phyloP scores from a whole-genome alignment of 768 basidiomycete species.

The Tricholoma terreum region DNA sequence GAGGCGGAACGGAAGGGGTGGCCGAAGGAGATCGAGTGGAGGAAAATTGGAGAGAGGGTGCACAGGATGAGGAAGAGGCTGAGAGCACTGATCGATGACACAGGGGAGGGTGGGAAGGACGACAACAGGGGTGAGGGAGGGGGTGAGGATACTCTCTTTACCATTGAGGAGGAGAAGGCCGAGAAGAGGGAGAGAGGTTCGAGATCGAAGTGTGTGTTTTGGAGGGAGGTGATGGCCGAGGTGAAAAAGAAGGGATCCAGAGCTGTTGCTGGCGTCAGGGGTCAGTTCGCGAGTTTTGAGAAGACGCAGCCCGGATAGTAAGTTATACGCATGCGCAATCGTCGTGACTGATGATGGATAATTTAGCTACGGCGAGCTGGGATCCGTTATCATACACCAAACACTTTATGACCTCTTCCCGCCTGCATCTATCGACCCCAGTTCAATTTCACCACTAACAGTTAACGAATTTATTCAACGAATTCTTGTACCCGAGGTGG shows the following conservation, averaged over 20 bases:
- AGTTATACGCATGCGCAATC: conserved; percentile 24
- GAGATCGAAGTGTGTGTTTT: conserved; percentile 53
- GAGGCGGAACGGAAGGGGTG: conserved; percentile 69
- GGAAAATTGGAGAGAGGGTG: conserved; percentile 50
- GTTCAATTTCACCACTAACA: conserved; percentile 61
- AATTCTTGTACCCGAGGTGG: conserved; percentile 89
- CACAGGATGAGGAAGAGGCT: conserved; percentile 46
- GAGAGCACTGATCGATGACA: conserved; percentile 50
- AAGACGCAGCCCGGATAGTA: conserved; percentile 90
- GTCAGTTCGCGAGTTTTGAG: conserved; percentile 77
- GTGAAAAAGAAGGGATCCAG: conserved; percentile 64
- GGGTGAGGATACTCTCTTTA: conserved; percentile 5
- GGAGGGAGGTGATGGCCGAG: conserved; percentile 62
- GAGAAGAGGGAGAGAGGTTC: conserved; percentile 27
- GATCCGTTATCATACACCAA: conserved; percentile 77
- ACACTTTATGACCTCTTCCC: conserved; percentile 77
- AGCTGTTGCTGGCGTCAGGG: conserved; percentile 62
- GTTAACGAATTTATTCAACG: conserved; percentile 76
- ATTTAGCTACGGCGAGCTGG: conserved; percentile 82
- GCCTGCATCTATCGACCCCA: conserved; percentile 49
- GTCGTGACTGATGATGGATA: not conserved
- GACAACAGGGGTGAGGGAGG: conserved; percentile 19
- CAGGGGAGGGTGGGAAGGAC: conserved; percentile 19
- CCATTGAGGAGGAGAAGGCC: not conserved
- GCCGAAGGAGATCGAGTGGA: conserved; percentile 74